These are phyloP conservation scores for Cymbopogon citratus DNA, from an alignment of 176 grass and related monocot species.

Conservation along the genomic window DNA sequence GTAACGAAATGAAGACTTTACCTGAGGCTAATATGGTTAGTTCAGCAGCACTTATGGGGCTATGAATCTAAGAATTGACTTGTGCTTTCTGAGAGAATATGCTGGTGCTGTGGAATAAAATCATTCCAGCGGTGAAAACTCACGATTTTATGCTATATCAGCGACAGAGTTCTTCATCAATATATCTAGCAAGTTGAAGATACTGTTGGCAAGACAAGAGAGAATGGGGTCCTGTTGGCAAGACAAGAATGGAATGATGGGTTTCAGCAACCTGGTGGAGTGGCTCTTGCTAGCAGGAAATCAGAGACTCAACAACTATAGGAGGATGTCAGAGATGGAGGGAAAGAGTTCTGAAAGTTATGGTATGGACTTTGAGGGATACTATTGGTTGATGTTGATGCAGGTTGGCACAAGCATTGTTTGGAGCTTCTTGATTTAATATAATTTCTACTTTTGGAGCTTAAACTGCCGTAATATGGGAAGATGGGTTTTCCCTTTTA, in stretches of 20 bases:
- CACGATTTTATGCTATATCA: too few species aligned
- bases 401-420: not conserved
- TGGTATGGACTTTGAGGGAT: not conserved
- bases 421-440: not conserved
- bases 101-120: not conserved
- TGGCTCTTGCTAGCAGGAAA: not conserved
- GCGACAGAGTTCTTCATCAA: not conserved
- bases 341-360: not conserved
- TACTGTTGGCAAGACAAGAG: not conserved
- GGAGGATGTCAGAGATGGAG: not conserved
- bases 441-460: not conserved
- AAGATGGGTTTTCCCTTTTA: not conserved
- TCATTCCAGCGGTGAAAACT: not conserved
- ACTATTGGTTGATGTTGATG: not conserved
- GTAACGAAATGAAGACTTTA: too few species aligned
- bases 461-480: not conserved
- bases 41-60: not conserved
- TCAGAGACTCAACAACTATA: not conserved
- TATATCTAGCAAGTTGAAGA: not conserved
- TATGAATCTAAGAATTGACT: not conserved
- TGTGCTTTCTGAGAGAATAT: not conserved
- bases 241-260: too few species aligned
- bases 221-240: too few species aligned
- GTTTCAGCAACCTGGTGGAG: too few species aligned
- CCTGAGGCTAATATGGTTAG: not conserved